Conservation (phyloP, 1,139 yeast genomes). For the Taphrina confusa region DNA sequence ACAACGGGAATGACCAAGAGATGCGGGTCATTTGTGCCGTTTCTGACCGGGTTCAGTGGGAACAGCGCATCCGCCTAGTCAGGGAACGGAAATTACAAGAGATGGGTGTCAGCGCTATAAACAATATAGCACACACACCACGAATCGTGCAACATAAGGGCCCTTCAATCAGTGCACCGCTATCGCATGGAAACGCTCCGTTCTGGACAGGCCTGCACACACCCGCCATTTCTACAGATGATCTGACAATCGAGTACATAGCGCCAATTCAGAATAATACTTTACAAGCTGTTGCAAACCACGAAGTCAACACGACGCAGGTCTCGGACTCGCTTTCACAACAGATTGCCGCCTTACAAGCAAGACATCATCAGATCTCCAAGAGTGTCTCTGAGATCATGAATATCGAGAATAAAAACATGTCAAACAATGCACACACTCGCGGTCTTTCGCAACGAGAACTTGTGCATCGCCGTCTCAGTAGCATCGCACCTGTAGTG, state of each 20-base stretch:
- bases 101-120: conserved; percentile 15
- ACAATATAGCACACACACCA: conserved; percentile 1
- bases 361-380: conserved; percentile 16
- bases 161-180: not conserved
- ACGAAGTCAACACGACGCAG: not conserved
- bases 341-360: conserved; percentile 11
- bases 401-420: not conserved
- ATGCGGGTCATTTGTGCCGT: conserved; percentile 34
- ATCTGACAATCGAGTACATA: not conserved
- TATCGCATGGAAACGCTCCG: not conserved
- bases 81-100: conserved; percentile 20
- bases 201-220: conserved; percentile 27
- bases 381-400: conserved; percentile 17
- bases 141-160: not conserved
- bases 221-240: conserved; percentile 21
- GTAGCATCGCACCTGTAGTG: conserved; percentile 25
- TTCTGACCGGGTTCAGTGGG: conserved; percentile 30
- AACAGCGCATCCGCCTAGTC: conserved; percentile 13
- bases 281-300: not conserved
- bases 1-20: conserved; percentile 23
- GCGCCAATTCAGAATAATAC: not conserved
- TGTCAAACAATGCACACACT: not conserved
- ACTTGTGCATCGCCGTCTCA: conserved; percentile 14
- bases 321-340: not conserved
- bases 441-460: conserved; percentile 22